A percentile compares a stretch with the other conserved stretches of the same genome.
Evolutionary conservation across 768 basidiomycete species (phyloP).

Genomic region (Astraeus odoratus): DNA sequence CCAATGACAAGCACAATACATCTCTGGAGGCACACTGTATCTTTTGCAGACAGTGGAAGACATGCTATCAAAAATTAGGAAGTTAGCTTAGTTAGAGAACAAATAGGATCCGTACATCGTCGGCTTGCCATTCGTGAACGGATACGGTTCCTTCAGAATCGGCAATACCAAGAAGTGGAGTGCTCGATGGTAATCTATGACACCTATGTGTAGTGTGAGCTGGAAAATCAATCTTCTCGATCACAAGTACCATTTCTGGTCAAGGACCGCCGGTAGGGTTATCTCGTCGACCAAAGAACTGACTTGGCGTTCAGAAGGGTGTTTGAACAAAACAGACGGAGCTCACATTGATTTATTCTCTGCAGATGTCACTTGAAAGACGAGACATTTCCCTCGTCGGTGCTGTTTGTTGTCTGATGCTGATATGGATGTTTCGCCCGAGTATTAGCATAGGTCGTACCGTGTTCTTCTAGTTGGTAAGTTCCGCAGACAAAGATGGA

Average conservation of each 20-base stretch:
- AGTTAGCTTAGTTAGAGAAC: neutral
- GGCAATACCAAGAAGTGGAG: constrained; percentile 62
- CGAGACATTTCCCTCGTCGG: constrained; percentile 67
- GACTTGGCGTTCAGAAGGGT: neutral
- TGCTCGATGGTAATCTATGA: constrained; percentile 36
- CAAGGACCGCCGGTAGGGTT: constrained; percentile 74
- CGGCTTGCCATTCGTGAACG: constrained; percentile 48
- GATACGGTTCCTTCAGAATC: constrained; percentile 80
- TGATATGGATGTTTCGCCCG: neutral
- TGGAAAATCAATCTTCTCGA: neutral
- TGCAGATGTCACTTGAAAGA: constrained; percentile 43
- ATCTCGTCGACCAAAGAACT: constrained; percentile 63
- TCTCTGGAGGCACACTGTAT: constrained; percentile 46
- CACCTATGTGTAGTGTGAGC: constrained; percentile 40
- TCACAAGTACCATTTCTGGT: constrained; percentile 84
- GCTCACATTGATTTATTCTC: constrained; percentile 32
- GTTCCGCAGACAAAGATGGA: constrained; percentile 85
- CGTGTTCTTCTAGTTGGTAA: constrained; percentile 64
- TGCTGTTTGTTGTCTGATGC: constrained; percentile 24
- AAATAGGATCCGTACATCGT: constrained; percentile 18
- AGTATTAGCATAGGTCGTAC: constrained; percentile 11
- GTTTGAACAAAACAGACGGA: neutral
- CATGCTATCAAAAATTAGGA: constrained; percentile 26
- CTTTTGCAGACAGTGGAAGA: constrained; percentile 32
- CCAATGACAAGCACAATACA: constrained; percentile 81